A percentile compares a stretch with the other conserved stretches of the same genome.
These are phyloP conservation scores for Agarophyton chilense DNA, from an alignment of 23 red algal genomes.

Conservation along the genomic window DNA sequence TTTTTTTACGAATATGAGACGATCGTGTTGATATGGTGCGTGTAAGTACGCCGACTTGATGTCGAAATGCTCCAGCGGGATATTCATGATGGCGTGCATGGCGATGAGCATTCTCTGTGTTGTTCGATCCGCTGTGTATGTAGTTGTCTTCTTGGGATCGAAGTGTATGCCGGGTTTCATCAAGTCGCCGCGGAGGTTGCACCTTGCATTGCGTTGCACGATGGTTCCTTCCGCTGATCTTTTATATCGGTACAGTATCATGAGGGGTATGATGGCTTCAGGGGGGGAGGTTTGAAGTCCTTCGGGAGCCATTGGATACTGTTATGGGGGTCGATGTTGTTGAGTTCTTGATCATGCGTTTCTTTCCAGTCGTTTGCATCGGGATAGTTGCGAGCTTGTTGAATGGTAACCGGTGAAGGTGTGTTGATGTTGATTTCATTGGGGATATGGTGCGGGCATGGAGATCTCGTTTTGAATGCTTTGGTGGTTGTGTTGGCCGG, in stretches of 20 bases:
- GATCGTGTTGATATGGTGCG: neutral
- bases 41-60: slow-evolving; percentile 15
- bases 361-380: slow-evolving; percentile 4
- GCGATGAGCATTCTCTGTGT: slow-evolving; percentile 11
- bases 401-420: neutral
- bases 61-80: slow-evolving; percentile 26
- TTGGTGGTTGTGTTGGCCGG: neutral
- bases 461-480: slow-evolving; percentile 13
- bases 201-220: slow-evolving; percentile 13
- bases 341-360: slow-evolving; percentile 9
- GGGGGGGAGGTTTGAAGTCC: neutral
- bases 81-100: neutral
- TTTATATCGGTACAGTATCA: neutral
- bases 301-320: neutral
- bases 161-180: slow-evolving; percentile 53
- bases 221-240: slow-evolving; percentile 3
- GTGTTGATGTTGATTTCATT: neutral
- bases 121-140: slow-evolving; percentile 22
- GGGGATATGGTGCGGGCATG: neutral
- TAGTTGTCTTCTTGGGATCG: slow-evolving; percentile 24
- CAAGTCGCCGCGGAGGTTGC: slow-evolving; percentile 18
- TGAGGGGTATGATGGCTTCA: neutral
- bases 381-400: slow-evolving; percentile 20
- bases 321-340: neutral
- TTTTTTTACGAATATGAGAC: neutral